Evolutionary conservation across 495 filamentous ascomycete genomes (phyloP).

Genomic region (Penicillium antarcticum): DNA sequence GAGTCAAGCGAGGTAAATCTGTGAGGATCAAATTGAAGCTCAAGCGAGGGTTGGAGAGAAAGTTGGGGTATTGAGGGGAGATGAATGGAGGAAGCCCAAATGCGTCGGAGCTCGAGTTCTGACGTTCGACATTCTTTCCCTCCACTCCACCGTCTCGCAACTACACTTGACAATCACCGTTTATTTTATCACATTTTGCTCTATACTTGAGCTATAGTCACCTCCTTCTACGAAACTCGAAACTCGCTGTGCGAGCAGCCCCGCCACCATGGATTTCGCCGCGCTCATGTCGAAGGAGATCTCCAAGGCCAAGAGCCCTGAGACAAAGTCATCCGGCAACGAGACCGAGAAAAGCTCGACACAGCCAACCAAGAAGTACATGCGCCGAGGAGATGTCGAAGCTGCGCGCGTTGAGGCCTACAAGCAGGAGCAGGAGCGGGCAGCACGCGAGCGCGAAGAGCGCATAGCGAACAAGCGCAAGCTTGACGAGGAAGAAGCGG

Average conservation of each 20-base stretch:
- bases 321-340: slow-evolving; percentile 24
- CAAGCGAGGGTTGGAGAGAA: not conserved
- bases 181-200: not conserved
- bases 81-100: slow-evolving; percentile 9
- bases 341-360: slow-evolving; percentile 22
- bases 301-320: slow-evolving; percentile 62
- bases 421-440: slow-evolving; percentile 67
- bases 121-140: slow-evolving; percentile 15
- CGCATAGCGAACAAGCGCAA: slow-evolving; percentile 74
- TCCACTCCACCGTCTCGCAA: not conserved
- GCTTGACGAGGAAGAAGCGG: slow-evolving; percentile 81
- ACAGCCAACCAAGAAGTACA: slow-evolving; percentile 66
- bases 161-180: not conserved
- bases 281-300: slow-evolving; percentile 88
- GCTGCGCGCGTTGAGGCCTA: slow-evolving; percentile 78
- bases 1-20: not conserved
- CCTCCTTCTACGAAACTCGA: no score
- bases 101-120: slow-evolving; percentile 14
- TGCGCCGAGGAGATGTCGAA: slow-evolving; percentile 84
- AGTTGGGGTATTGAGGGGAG: not conserved
- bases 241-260: not conserved
- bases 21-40: not conserved
- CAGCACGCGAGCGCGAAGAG: slow-evolving; percentile 65
- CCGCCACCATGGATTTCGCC: slow-evolving; percentile 82
- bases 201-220: not conserved